Evolutionary conservation across 257 asterid genomes (phyloP).

Genomic region (Penstemon davidsonii): DNA sequence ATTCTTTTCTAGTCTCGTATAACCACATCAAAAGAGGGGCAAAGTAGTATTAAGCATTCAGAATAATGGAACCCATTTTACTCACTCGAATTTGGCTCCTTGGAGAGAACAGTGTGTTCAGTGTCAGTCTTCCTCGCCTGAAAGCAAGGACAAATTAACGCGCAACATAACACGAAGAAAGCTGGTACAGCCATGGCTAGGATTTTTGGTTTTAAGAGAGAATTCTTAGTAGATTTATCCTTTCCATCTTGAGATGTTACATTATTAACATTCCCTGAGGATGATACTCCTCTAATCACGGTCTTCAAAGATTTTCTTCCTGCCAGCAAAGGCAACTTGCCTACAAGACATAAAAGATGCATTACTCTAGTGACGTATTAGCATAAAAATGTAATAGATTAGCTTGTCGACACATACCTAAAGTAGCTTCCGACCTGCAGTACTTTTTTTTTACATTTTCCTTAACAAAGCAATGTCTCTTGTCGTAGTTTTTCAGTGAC

Average conservation of each 20-base stretch:
- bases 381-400: constrained; percentile 1
- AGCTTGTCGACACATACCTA: constrained; percentile 50
- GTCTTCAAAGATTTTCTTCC: constrained; percentile 53
- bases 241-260: constrained; percentile 30
- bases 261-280: constrained; percentile 27
- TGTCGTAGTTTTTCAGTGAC: constrained; percentile 41
- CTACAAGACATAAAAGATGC: constrained; percentile 38
- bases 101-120: constrained; percentile 54
- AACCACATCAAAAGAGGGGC: not conserved
- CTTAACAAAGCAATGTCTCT: constrained; percentile 44
- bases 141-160: constrained; percentile 80
- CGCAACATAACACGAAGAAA: constrained; percentile 67
- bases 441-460: constrained; percentile 36
- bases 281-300: constrained; percentile 46
- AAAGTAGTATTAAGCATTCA: constrained; percentile 1
- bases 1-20: too few relatives aligned
- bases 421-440: constrained; percentile 40
- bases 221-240: constrained; percentile 33
- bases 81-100: constrained; percentile 82
- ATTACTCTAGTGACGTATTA: constrained; percentile 12
- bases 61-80: constrained; percentile 25
- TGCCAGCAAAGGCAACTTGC: constrained; percentile 39
- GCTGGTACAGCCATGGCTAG: constrained; percentile 71
- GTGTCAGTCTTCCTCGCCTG: constrained; percentile 66
- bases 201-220: constrained; percentile 46